Evolutionary conservation across 2,329 filamentous ascomycete genomes (phyloP), one percentile per base, ranked within the genome.

Genomic region (Penicillium sp.): DNA sequence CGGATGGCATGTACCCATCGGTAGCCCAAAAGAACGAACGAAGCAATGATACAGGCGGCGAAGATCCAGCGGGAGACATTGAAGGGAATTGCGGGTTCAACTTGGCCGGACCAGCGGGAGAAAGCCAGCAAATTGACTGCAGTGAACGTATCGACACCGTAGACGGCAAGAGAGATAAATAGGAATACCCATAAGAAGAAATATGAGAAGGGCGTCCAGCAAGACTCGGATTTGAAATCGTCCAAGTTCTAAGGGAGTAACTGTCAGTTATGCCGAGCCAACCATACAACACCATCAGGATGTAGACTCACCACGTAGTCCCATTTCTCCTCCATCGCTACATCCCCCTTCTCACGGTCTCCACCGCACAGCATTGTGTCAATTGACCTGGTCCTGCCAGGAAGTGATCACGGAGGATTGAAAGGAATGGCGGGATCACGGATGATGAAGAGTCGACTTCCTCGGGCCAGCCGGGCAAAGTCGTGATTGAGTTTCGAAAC

Each of bases 51-150:
- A 67, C 90, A 95, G 49, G 82, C 80, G 26, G 88, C 85, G 67
- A 97, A 98, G 66, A 98, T 90, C 89, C 90, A 96, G 72, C 93
- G 94, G 12, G 88, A 86, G 47, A 91, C 79, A 43, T 81, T 73
- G 63, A 94, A 82, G 3, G 83, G 79, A 57, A 97, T 85, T 35
- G 80, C 78, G 1, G 89, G 89, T 59, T 88, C 73, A 59, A 97
- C 85, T 58, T 87, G 78, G 46, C 86, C 88, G 1, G 88, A 87
- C 90, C 90, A 97, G 53, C 82, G 82, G 72, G 94, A 82, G 72
- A 95, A 96, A 49, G 80, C 86, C 44, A 98, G 79, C 35, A 98
- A 77, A 56, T 95, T 94, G 71, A 96, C 80, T 54, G 90, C 90
- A 4, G 90, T 96, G 66, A 96, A 97, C 53, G 84, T 89, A 71